phyloP scores from a whole-genome alignment of 257 asterid species.

The Striga asiatica region DNA sequence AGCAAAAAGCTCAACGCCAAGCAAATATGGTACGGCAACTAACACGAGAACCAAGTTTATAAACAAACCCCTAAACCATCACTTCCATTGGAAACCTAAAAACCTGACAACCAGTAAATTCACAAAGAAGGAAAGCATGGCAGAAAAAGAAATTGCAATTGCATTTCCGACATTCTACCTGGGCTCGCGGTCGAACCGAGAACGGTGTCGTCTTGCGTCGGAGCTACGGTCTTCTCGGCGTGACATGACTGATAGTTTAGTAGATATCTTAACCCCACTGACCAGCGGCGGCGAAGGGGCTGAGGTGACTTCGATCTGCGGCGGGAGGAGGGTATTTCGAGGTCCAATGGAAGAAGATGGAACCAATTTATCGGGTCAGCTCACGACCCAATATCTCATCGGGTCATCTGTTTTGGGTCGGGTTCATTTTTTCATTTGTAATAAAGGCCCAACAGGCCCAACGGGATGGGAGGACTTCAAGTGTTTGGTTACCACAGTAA shows the following conservation, averaged over 20 bases:
- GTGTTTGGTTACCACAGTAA: too few relatives aligned
- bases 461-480: too few relatives aligned
- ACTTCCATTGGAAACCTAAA: background rate
- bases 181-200: conserved; percentile 76
- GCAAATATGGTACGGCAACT: too few relatives aligned
- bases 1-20: background rate
- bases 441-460: background rate
- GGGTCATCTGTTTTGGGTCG: background rate
- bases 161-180: conserved; percentile 31
- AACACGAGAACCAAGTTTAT: background rate
- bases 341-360: background rate
- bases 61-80: background rate
- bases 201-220: conserved; percentile 58
- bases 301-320: background rate
- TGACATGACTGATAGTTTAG: conserved; percentile 31
- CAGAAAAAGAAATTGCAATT: background rate
- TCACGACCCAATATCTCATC: background rate
- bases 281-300: background rate
- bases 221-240: conserved; percentile 61
- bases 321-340: background rate
- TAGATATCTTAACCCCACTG: too few relatives aligned
- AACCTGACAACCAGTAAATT: background rate
- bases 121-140: background rate
- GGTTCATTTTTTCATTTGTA: too few relatives aligned
- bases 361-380: background rate